Conservation (phyloP, 139 green algal genomes). For the Edaphochlamys debaryana region DNA sequence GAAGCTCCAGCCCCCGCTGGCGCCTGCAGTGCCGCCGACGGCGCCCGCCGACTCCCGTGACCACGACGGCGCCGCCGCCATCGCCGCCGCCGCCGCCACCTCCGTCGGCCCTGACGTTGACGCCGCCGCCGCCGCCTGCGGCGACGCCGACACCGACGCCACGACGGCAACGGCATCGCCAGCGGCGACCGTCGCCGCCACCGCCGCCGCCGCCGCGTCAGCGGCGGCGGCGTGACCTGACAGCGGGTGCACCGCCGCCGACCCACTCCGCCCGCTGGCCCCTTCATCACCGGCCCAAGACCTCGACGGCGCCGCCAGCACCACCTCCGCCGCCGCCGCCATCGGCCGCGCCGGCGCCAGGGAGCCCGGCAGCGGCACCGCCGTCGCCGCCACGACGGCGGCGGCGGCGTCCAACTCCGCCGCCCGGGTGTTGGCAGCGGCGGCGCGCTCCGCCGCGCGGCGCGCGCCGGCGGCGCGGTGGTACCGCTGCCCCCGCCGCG, state of each 20-base stretch:
- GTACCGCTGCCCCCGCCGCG: background rate
- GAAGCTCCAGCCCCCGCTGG: background rate
- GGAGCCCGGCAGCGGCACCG: background rate
- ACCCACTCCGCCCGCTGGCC: background rate
- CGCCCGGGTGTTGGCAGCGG: background rate
- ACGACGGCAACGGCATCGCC: background rate
- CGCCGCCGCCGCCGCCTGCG: background rate
- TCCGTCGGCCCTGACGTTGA: background rate
- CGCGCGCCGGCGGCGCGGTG: constrained; percentile 14
- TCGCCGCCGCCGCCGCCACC: background rate
- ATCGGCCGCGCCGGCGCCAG: too few species aligned
- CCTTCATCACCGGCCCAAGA: background rate
- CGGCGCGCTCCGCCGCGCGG: background rate
- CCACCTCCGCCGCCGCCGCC: background rate
- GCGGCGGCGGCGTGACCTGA: background rate
- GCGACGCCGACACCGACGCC: background rate
- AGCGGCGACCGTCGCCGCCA: too few species aligned
- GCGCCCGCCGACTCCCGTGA: background rate
- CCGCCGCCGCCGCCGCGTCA: background rate
- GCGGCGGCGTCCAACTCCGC: background rate
- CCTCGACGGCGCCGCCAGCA: background rate
- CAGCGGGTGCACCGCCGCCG: too few species aligned
- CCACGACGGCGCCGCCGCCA: background rate
- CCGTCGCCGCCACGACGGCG: background rate
- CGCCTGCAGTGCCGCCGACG: too few species aligned